phyloP scores from a whole-genome alignment of 2,329 filamentous ascomycete genomes.

The Drechmeria coniospora region DNA sequence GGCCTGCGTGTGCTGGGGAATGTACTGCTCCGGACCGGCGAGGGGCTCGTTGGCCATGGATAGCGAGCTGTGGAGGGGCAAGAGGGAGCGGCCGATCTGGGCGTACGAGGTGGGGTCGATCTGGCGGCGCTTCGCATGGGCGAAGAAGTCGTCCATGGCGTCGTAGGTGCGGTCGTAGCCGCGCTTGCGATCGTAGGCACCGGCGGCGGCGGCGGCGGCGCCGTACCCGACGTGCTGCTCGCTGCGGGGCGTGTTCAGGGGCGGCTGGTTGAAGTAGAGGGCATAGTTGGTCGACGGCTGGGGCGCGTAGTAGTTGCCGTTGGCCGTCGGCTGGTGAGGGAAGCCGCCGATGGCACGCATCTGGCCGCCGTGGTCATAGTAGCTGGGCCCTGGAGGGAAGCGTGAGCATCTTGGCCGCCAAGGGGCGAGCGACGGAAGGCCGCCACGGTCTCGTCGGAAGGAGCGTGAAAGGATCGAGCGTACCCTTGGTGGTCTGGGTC shows the following conservation, averaged over 20 bases:
- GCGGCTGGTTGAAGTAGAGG: constrained; percentile 62
- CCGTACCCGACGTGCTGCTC: constrained; percentile 54
- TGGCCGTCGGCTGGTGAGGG: constrained; percentile 41
- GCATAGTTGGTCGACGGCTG: constrained; percentile 45
- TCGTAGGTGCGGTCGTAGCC: constrained; percentile 79
- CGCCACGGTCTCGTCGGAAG: not conserved
- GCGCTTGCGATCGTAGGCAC: constrained; percentile 62
- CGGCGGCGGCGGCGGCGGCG: constrained; percentile 21
- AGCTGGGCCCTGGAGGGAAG: constrained; percentile 33
- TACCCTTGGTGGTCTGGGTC: constrained; percentile 36
- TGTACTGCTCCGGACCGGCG: constrained; percentile 36
- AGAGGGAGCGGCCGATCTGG: constrained; percentile 77
- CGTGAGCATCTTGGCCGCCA: constrained; percentile 2
- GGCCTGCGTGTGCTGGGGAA: constrained; percentile 24
- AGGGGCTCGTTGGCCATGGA: constrained; percentile 40
- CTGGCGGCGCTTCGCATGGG: constrained; percentile 77
- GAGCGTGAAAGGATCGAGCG: constrained; percentile 11
- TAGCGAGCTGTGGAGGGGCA: constrained; percentile 62
- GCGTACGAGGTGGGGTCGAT: constrained; percentile 83
- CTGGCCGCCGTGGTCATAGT: constrained; percentile 50
- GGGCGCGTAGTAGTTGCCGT: constrained; percentile 40
- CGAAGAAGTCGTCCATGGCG: constrained; percentile 85
- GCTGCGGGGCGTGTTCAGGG: constrained; percentile 33
- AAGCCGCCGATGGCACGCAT: constrained; percentile 40
- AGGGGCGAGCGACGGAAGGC: not conserved